Percentiles rank a stretch among this genome's conserved stretches.
Evolutionary conservation across 2,329 filamentous ascomycete species (phyloP).

Genomic region (Exophiala spinifera): DNA sequence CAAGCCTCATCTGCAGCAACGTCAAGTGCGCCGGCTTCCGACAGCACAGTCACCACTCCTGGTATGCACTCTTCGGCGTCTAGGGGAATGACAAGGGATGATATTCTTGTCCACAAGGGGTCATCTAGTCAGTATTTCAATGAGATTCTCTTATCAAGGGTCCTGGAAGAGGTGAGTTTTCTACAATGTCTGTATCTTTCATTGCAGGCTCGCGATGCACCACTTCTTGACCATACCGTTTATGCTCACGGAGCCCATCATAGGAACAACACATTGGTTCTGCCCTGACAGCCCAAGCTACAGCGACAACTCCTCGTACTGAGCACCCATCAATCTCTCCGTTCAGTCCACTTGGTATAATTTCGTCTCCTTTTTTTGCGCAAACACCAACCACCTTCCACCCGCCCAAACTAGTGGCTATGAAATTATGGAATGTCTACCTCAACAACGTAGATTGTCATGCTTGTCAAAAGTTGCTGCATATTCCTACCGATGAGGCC

Average conservation of each 20-base stretch:
- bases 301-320: neutral
- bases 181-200: too few relatives aligned
- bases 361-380: slow-evolving; percentile 3
- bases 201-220: too few relatives aligned
- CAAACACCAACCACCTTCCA: slow-evolving; percentile 1
- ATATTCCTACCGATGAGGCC: slow-evolving; percentile 9
- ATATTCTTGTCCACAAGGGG: slow-evolving; percentile 9
- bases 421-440: slow-evolving; percentile 20
- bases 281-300: slow-evolving; percentile 2
- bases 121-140: slow-evolving; percentile 12
- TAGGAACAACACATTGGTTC: slow-evolving; percentile 5
- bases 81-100: neutral
- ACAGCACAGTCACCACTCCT: neutral
- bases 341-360: slow-evolving; percentile 4
- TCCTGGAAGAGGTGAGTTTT: slow-evolving; percentile 6
- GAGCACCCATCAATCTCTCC: slow-evolving; percentile 1
- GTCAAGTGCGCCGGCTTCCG: neutral
- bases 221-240: too few relatives aligned
- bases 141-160: slow-evolving; percentile 9
- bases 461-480: slow-evolving; percentile 13
- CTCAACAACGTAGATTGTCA: slow-evolving; percentile 18
- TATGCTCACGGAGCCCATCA: too few relatives aligned
- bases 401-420: slow-evolving; percentile 8
- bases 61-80: neutral
- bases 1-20: neutral